Evolutionary conservation across 2,329 filamentous ascomycete genomes (phyloP).

Genomic region (Talaromyces rugulosus): DNA sequence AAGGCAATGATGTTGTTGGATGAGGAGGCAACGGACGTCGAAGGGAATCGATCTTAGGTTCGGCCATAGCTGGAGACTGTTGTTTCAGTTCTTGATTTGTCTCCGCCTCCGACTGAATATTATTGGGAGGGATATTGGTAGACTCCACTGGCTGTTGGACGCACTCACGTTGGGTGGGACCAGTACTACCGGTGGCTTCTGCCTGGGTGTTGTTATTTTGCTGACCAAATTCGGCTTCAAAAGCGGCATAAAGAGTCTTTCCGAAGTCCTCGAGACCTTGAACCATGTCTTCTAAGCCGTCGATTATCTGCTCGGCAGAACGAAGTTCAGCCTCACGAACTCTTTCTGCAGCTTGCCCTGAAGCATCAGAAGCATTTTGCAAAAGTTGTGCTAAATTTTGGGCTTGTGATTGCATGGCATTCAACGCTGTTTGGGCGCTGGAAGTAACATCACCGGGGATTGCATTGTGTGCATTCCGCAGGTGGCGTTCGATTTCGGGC

Average conservation of each 20-base stretch:
- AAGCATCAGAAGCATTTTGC: slow-evolving; percentile 32
- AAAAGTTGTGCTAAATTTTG: slow-evolving; percentile 32
- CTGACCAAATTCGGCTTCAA: slow-evolving; percentile 32
- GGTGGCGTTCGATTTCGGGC: slow-evolving; percentile 34
- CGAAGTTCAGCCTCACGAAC: slow-evolving; percentile 33
- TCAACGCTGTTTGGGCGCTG: slow-evolving; percentile 32
- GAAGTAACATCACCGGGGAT: slow-evolving; percentile 34
- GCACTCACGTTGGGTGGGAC: neutral
- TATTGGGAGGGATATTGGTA: neutral
- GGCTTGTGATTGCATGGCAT: slow-evolving; percentile 33
- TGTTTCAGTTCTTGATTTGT: neutral
- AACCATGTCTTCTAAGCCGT: slow-evolving; percentile 37
- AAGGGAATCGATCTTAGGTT: neutral
- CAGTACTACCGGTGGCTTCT: slow-evolving; percentile 1
- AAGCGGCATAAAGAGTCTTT: slow-evolving; percentile 32
- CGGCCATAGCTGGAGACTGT: neutral
- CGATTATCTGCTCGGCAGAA: slow-evolving; percentile 33
- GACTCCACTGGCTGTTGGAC: neutral
- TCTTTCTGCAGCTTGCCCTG: slow-evolving; percentile 31
- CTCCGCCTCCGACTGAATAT: neutral
- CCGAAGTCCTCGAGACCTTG: slow-evolving; percentile 38
- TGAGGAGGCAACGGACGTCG: neutral
- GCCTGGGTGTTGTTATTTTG: slow-evolving; percentile 10
- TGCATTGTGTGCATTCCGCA: slow-evolving; percentile 30
- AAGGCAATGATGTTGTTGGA: neutral